Evolutionary conservation across 225 moss, liverwort and hornwort genomes (phyloP).

Genomic region (Takakia lepidozioides): DNA sequence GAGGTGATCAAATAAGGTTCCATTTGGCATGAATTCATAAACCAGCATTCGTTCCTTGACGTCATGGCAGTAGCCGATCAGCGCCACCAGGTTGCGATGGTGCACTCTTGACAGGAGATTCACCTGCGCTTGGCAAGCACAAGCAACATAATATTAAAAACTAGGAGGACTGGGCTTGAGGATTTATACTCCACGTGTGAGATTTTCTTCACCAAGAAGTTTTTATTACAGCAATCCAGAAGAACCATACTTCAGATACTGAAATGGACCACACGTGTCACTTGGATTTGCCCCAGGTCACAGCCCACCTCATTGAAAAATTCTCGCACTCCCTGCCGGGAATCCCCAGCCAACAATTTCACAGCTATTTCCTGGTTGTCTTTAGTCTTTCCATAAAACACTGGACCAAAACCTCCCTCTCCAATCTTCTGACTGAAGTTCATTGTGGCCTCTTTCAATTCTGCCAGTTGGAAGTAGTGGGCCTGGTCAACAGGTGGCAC

Average conservation of each 20-base stretch:
- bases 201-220: too few relatives aligned
- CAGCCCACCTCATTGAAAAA: constrained; percentile 56
- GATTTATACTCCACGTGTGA: too few relatives aligned
- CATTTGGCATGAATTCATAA: constrained; percentile 17
- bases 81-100: constrained; percentile 17
- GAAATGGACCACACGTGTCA: too few relatives aligned
- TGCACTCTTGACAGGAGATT: constrained; percentile 17
- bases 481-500: background rate
- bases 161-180: too few relatives aligned
- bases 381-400: constrained; percentile 41
- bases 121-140: constrained; percentile 6
- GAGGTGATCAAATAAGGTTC: constrained; percentile 15
- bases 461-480: constrained; percentile 13
- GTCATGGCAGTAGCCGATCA: constrained; percentile 19
- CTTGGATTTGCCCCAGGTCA: too few relatives aligned
- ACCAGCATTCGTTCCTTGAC: constrained; percentile 16
- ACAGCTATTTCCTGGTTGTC: constrained; percentile 51
- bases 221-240: too few relatives aligned
- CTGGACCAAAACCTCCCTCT: constrained; percentile 40
- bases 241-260: too few relatives aligned
- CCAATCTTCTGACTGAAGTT: constrained; percentile 31
- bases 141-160: too few relatives aligned
- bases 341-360: constrained; percentile 37
- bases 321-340: constrained; percentile 40
- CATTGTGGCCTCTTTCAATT: constrained; percentile 23